Evolutionary conservation across 805 yeast species (phyloP).

Genomic region (Debaryomyces tyrocola): DNA sequence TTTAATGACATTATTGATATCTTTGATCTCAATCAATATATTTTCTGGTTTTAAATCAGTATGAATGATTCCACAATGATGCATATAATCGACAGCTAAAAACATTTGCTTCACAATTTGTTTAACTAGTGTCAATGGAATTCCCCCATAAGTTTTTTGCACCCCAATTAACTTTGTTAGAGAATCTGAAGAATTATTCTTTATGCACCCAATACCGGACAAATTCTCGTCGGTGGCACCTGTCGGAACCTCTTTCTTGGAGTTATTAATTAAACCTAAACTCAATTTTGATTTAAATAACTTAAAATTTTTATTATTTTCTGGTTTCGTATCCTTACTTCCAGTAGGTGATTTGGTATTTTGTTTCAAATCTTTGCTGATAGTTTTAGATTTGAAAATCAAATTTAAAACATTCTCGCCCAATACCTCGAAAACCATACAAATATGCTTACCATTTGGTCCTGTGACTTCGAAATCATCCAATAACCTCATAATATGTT

Average conservation of each 20-base stretch:
- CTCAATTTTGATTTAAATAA: slow-evolving; percentile 16
- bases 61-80: slow-evolving; percentile 41
- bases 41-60: slow-evolving; percentile 47
- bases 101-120: slow-evolving; percentile 58
- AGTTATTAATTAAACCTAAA: slow-evolving; percentile 14
- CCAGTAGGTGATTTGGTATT: slow-evolving; percentile 11
- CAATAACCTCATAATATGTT: slow-evolving; percentile 50
- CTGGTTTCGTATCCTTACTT: neutral
- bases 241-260: neutral
- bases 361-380: slow-evolving; percentile 11
- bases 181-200: slow-evolving; percentile 15
- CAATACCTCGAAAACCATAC: slow-evolving; percentile 65
- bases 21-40: slow-evolving; percentile 35
- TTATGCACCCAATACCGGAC: slow-evolving; percentile 8
- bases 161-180: slow-evolving; percentile 32
- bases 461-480: slow-evolving; percentile 59
- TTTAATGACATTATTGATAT: slow-evolving; percentile 52
- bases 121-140: slow-evolving; percentile 54
- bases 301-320: neutral
- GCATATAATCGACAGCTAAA: slow-evolving; percentile 57
- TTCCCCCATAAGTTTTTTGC: slow-evolving; percentile 48
- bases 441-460: slow-evolving; percentile 63
- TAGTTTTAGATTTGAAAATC: slow-evolving; percentile 40
- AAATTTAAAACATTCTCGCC: slow-evolving; percentile 60
- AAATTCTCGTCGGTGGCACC: neutral